Conservation (phyloP, 2,329 filamentous ascomycete species). For the Plenodomus lindquistii region DNA sequence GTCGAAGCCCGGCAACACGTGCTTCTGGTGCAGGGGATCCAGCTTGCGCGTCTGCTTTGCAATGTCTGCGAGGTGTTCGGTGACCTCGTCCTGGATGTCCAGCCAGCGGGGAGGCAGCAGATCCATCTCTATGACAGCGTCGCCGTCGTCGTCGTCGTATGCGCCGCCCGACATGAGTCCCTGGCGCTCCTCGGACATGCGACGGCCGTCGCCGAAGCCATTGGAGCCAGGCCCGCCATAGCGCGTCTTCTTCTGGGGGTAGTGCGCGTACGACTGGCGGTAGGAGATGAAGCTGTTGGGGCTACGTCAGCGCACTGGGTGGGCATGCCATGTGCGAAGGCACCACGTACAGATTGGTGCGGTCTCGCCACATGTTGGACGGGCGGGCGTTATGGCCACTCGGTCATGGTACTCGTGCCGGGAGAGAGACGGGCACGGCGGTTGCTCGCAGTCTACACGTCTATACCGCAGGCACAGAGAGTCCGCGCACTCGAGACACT, state of each 20-base stretch:
- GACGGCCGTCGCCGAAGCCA: constrained; percentile 52
- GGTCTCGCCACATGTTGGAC: constrained; percentile 89
- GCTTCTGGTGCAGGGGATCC: constrained; percentile 94
- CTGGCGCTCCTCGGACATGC: constrained; percentile 66
- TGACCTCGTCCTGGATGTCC: constrained; percentile 91
- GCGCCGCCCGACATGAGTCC: constrained; percentile 82
- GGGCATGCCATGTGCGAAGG: constrained; percentile 2
- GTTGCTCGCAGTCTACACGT: too few species aligned
- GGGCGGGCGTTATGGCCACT: constrained; percentile 28
- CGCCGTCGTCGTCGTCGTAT: constrained; percentile 79
- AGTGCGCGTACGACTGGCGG: constrained; percentile 96
- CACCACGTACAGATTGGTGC: constrained; percentile 85
- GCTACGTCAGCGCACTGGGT: constrained; percentile 38
- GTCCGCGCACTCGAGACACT: too few species aligned
- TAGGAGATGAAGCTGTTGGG: constrained; percentile 89
- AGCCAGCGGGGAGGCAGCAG: constrained; percentile 93
- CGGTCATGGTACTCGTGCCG: constrained; percentile 33
- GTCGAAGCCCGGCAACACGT: constrained; percentile 94
- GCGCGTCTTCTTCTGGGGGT: constrained; percentile 84
- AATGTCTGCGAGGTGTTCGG: constrained; percentile 78
- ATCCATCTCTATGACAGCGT: constrained; percentile 98
- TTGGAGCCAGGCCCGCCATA: constrained; percentile 58
- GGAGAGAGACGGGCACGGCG: too few species aligned
- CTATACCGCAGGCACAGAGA: too few species aligned
- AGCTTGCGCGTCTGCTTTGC: constrained; percentile 81